phyloP scores from a whole-genome alignment of 1,139 yeast genomes.

The Geotrichum histeridarum region DNA sequence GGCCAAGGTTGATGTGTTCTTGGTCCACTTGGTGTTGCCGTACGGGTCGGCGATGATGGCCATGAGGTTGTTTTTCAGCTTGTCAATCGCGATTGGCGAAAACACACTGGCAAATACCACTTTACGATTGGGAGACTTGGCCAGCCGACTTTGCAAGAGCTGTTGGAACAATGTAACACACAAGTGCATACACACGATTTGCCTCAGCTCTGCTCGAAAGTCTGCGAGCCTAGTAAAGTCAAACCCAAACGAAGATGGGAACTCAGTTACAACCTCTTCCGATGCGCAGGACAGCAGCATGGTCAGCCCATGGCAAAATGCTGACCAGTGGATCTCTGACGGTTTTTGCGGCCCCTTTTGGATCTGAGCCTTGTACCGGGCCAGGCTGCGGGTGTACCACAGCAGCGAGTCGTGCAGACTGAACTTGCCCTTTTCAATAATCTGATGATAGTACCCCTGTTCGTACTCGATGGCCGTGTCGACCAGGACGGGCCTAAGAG shows the following conservation, averaged over 20 bases:
- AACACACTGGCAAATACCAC: conserved; percentile 15
- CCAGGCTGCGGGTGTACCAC: conserved; percentile 51
- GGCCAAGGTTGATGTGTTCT: conserved; percentile 66
- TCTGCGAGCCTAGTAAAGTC: conserved; percentile 77
- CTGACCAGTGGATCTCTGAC: conserved; percentile 10
- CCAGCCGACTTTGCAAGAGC: conserved; percentile 40
- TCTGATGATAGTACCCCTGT: conserved; percentile 74
- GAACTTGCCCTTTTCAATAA: conserved; percentile 61
- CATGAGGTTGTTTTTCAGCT: conserved; percentile 54
- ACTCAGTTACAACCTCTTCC: conserved; percentile 55
- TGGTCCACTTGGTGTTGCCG: conserved; percentile 88
- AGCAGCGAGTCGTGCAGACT: conserved; percentile 59
- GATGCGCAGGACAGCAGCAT: conserved; percentile 69
- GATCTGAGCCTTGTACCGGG: neutral
- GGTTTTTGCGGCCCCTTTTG: conserved; percentile 1
- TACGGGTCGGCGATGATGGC: conserved; percentile 80
- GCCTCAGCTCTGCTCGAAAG: conserved; percentile 79
- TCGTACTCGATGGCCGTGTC: conserved; percentile 92
- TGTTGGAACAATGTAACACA: conserved; percentile 71
- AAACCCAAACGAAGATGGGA: conserved; percentile 78
- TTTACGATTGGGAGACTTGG: conserved; percentile 26
- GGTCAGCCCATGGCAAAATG: conserved; percentile 48
- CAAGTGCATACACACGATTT: conserved; percentile 72
- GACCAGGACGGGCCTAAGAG: conserved; percentile 77
- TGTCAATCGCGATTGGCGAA: conserved; percentile 26